A percentile compares a stretch with the other conserved stretches of the same genome.
Evolutionary conservation across 208 protist species (phyloP).

Genomic region (Crithidia brevicula): DNA sequence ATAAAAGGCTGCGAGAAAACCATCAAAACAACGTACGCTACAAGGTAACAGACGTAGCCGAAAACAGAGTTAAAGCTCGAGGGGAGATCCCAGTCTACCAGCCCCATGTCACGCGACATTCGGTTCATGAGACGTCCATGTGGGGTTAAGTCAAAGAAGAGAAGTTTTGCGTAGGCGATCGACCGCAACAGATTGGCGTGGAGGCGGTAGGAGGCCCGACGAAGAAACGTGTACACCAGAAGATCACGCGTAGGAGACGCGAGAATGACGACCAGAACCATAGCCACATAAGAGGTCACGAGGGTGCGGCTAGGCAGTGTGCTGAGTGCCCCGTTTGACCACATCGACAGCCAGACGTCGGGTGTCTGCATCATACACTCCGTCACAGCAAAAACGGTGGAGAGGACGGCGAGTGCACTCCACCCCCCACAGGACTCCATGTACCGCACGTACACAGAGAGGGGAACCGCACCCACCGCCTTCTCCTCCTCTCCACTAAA

Average conservation of each 20-base stretch:
- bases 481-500: slow-evolving; percentile 39
- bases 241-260: slow-evolving; percentile 35
- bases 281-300: slow-evolving; percentile 33
- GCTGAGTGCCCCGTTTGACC: slow-evolving; percentile 34
- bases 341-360: slow-evolving; percentile 73
- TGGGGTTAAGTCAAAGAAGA: slow-evolving; percentile 95
- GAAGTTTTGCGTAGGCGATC: slow-evolving; percentile 54
- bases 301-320: slow-evolving; percentile 2
- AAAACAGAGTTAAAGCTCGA: slow-evolving; percentile 30
- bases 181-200: slow-evolving; percentile 52
- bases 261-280: slow-evolving; percentile 25
- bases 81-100: slow-evolving; percentile 72
- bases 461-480: slow-evolving; percentile 49
- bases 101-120: slow-evolving; percentile 91
- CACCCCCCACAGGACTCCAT: slow-evolving; percentile 51
- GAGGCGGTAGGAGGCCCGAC: slow-evolving; percentile 32
- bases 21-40: slow-evolving; percentile 48
- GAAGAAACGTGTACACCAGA: slow-evolving; percentile 26
- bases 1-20: slow-evolving; percentile 48
- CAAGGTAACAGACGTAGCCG: slow-evolving; percentile 40
- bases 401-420: slow-evolving; percentile 7
- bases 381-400: slow-evolving; percentile 46
- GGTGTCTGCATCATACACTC: slow-evolving; percentile 39
- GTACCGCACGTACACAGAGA: slow-evolving; percentile 62
- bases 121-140: slow-evolving; percentile 94